Evolutionary conservation across 2,329 filamentous ascomycete species (phyloP).

Genomic region (Penicillium sp.): DNA sequence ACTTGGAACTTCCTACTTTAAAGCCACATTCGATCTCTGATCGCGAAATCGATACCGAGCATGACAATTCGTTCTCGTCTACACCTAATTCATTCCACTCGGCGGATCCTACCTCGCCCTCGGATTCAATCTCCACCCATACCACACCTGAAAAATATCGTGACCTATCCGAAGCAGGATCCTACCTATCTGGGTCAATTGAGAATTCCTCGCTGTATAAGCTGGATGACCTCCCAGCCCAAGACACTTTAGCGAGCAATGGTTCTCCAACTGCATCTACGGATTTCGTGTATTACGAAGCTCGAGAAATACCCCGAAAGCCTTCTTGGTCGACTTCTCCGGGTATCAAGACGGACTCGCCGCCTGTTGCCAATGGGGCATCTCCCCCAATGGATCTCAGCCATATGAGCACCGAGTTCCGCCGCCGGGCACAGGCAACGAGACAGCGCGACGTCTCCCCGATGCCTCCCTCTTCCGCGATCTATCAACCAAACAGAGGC

Average conservation of each 20-base stretch:
- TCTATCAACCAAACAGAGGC: conserved; percentile 54
- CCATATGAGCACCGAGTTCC: conserved; percentile 38
- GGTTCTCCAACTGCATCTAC: background rate
- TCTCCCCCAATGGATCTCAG: conserved; percentile 23
- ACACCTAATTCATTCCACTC: conserved; percentile 47
- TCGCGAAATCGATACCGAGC: conserved; percentile 10
- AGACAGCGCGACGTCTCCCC: conserved; percentile 62
- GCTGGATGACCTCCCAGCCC: background rate
- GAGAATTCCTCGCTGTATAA: background rate
- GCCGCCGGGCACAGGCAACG: conserved; percentile 56
- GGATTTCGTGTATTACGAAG: background rate
- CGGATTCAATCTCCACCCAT: conserved; percentile 19
- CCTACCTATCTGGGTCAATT: background rate
- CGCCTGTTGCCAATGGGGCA: conserved; percentile 29
- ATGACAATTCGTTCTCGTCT: conserved; percentile 33
- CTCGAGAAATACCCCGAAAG: conserved; percentile 2
- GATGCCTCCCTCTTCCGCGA: conserved; percentile 64
- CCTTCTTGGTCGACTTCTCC: conserved; percentile 6
- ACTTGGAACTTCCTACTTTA: background rate
- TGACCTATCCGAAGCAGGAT: background rate
- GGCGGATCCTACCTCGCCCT: conserved; percentile 23
- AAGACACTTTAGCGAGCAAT: background rate
- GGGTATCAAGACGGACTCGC: background rate
- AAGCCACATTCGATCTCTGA: background rate
- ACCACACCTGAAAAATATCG: conserved; percentile 20